Evolutionary conservation across 257 asterid genomes (phyloP).

Genomic region (Petunia secreta): DNA sequence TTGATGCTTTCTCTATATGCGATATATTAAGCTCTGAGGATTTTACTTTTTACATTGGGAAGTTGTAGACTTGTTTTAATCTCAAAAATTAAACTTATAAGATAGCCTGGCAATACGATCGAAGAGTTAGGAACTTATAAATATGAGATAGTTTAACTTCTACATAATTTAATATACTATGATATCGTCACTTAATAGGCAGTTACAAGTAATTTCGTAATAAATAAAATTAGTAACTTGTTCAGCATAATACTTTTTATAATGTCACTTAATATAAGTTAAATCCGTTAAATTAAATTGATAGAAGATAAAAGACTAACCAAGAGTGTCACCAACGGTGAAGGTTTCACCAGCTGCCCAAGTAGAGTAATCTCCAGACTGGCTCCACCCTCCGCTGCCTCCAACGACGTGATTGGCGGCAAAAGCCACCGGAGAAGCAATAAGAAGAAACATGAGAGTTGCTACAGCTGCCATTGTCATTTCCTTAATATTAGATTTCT

Average conservation of each 20-base stretch:
- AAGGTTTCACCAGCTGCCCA: constrained; percentile 60
- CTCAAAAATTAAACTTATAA: neutral
- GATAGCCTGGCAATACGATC: neutral
- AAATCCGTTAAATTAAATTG: neutral
- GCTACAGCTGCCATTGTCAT: constrained; percentile 40
- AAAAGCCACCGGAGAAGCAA: constrained; percentile 55
- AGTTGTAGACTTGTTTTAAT: neutral
- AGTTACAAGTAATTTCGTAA: too few species aligned
- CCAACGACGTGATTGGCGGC: constrained; percentile 56
- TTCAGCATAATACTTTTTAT: too few species aligned
- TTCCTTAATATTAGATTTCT: neutral
- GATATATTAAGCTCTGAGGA: neutral
- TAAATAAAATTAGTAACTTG: too few species aligned
- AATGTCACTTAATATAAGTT: too few species aligned
- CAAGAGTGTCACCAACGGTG: constrained; percentile 49
- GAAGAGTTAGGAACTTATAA: too few species aligned
- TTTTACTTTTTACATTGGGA: too few species aligned
- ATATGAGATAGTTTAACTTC: too few species aligned
- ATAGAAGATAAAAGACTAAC: constrained; percentile 32
- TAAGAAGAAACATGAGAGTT: constrained; percentile 37
- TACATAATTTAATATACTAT: too few species aligned
- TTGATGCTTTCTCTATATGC: neutral
- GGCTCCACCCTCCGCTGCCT: constrained; percentile 50
- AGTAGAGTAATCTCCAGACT: constrained; percentile 32
- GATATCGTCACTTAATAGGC: too few species aligned